Evolutionary conservation across 2,329 filamentous ascomycete genomes (phyloP).

Genomic region (Calonectria pseudoturangicola): DNA sequence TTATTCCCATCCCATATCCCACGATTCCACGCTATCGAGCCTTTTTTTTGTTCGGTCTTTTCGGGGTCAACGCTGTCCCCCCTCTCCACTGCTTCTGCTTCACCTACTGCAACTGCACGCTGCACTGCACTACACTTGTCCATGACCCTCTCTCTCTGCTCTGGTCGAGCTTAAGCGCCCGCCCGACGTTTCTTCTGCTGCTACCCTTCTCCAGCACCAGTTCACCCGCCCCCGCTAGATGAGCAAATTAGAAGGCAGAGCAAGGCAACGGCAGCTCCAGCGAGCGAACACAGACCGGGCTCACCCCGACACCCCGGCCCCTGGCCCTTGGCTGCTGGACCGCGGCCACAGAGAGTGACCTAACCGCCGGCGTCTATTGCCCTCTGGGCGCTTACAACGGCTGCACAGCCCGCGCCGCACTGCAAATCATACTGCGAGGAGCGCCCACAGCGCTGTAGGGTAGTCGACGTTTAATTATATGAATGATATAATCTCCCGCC

Average conservation of each 20-base stretch:
- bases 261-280: neutral
- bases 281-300: slow-evolving; percentile 26
- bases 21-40: slow-evolving; percentile 31
- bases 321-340: slow-evolving; percentile 21
- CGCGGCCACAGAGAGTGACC: slow-evolving; percentile 19
- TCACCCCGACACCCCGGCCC: slow-evolving; percentile 31
- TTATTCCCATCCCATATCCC: slow-evolving; percentile 19
- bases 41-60: slow-evolving; percentile 25
- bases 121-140: slow-evolving; percentile 32
- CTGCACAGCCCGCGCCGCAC: slow-evolving; percentile 12
- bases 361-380: slow-evolving; percentile 39
- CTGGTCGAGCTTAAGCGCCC: slow-evolving; percentile 8
- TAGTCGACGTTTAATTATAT: slow-evolving; percentile 20
- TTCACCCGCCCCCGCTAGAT: slow-evolving; percentile 18
- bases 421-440: slow-evolving; percentile 15
- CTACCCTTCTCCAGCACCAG: neutral
- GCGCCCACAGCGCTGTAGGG: slow-evolving; percentile 25
- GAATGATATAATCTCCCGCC: slow-evolving; percentile 6
- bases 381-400: slow-evolving; percentile 34
- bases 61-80: slow-evolving; percentile 47
- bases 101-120: slow-evolving; percentile 30
- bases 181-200: slow-evolving; percentile 12
- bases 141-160: slow-evolving; percentile 6
- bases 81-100: slow-evolving; percentile 29
- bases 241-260: slow-evolving; percentile 15